These are phyloP conservation scores for Miscanthus sacchariflorus DNA, from an alignment of 202 grass and related monocot species.

Conservation along the genomic window DNA sequence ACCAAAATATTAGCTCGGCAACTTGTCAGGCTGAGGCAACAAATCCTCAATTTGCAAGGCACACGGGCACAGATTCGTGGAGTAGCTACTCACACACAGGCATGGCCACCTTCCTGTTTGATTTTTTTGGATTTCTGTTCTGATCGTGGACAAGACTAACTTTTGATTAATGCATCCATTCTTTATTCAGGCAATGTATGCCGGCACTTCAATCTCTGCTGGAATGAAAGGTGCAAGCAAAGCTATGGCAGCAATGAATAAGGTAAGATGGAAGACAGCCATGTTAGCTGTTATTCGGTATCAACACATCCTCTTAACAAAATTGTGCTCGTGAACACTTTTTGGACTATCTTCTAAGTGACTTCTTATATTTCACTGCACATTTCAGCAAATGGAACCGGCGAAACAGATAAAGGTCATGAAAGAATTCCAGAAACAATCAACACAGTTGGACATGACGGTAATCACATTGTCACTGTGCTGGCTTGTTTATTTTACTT, in stretches of 20 bases:
- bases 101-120: conserved; percentile 33
- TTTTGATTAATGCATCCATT: conserved; percentile 22
- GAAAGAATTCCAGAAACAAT: conserved; percentile 99
- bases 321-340: conserved; percentile 30
- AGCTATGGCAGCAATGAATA: conserved; percentile 99
- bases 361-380: conserved; percentile 8
- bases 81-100: conserved; percentile 98
- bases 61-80: conserved; percentile 94
- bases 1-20: conserved; percentile 98
- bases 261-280: conserved; percentile 60
- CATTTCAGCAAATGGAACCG: conserved; percentile 98
- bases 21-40: conserved; percentile 91
- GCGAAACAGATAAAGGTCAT: conserved; percentile 89
- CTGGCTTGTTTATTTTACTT: conserved; percentile 6
- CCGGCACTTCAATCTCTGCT: conserved; percentile 96
- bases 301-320: conserved; percentile 17
- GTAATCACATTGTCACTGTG: conserved; percentile 55
- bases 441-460: conserved; percentile 97
- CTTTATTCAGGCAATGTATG: conserved; percentile 86
- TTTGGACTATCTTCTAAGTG: conserved; percentile 36
- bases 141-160: background rate
- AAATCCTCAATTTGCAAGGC: conserved; percentile 98
- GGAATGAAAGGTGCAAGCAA: conserved; percentile 99
- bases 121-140: conserved; percentile 20
- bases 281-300: conserved; percentile 34